These are phyloP conservation scores for Fusarium gaditjirri DNA, from an alignment of 2,329 filamentous ascomycete genomes.

Conservation along the genomic window DNA sequence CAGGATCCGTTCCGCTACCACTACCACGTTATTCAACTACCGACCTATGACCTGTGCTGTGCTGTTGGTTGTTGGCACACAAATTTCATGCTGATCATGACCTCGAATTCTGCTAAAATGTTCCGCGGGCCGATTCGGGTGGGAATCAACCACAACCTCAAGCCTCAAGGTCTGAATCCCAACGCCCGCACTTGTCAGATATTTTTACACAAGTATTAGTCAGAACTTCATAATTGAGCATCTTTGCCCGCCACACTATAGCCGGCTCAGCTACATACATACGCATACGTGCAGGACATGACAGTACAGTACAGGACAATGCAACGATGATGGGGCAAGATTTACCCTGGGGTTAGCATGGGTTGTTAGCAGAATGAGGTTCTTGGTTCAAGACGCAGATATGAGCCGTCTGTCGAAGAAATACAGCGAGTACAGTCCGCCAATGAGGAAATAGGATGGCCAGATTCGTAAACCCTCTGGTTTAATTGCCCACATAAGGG, in stretches of 20 bases:
- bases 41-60: constrained; percentile 18
- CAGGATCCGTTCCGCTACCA: constrained; percentile 25
- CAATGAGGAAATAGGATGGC: constrained; percentile 14
- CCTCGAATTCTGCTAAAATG: constrained; percentile 28
- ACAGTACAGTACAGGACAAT: not conserved
- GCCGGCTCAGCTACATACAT: constrained; percentile 8
- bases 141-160: constrained; percentile 6
- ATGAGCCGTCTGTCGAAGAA: constrained; percentile 20
- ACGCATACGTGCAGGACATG: not conserved
- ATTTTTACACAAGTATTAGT: constrained; percentile 26
- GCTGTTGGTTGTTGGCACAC: not conserved
- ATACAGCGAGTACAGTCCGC: constrained; percentile 1
- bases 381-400: constrained; percentile 23
- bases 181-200: constrained; percentile 16
- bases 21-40: constrained; percentile 37
- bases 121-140: constrained; percentile 42
- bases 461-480: constrained; percentile 1
- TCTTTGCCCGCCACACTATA: constrained; percentile 12
- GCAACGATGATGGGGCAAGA: constrained; percentile 25
- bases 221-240: constrained; percentile 12
- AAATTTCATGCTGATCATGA: constrained; percentile 15
- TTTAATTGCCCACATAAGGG: constrained; percentile 13
- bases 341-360: constrained; percentile 26
- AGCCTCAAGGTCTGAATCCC: not conserved
- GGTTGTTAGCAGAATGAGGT: constrained; percentile 9